Evolutionary conservation across 371 early-diverging fungal genomes (phyloP).

Genomic region (Capniomyces stellatus): DNA sequence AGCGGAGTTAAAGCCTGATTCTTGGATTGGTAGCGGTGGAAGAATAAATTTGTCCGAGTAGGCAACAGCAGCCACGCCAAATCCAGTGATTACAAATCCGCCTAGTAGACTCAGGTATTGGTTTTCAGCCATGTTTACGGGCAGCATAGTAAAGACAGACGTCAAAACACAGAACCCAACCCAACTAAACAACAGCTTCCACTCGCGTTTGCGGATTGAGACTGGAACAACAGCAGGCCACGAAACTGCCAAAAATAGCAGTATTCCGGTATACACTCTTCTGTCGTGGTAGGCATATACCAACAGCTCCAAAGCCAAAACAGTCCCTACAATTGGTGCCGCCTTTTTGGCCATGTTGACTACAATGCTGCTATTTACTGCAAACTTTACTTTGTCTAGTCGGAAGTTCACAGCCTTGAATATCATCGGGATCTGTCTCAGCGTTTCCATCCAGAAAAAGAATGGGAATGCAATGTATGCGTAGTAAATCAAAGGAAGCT

Average conservation of each 20-base stretch:
- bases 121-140: conserved; percentile 68
- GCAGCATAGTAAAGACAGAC: conserved; percentile 66
- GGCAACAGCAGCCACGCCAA: conserved; percentile 27
- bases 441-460: conserved; percentile 63
- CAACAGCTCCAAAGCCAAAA: conserved; percentile 18
- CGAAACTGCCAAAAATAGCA: conserved; percentile 15
- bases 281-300: conserved; percentile 25
- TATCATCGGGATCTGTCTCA: conserved; percentile 27
- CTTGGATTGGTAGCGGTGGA: conserved; percentile 2
- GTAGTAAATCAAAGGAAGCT: conserved; percentile 68
- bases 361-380: background rate
- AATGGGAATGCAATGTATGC: conserved; percentile 67
- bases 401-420: conserved; percentile 1
- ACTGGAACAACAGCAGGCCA: conserved; percentile 25
- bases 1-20: background rate
- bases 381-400: background rate
- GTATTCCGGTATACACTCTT: conserved; percentile 19
- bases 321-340: conserved; percentile 4
- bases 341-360: background rate
- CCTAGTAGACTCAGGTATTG: conserved; percentile 37
- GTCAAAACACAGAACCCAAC: conserved; percentile 39
- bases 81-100: conserved; percentile 25
- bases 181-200: conserved; percentile 36
- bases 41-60: conserved; percentile 11
- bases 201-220: conserved; percentile 29